Evolutionary conservation across 768 basidiomycete species (phyloP).

Genomic region (Termitomyces sp.): DNA sequence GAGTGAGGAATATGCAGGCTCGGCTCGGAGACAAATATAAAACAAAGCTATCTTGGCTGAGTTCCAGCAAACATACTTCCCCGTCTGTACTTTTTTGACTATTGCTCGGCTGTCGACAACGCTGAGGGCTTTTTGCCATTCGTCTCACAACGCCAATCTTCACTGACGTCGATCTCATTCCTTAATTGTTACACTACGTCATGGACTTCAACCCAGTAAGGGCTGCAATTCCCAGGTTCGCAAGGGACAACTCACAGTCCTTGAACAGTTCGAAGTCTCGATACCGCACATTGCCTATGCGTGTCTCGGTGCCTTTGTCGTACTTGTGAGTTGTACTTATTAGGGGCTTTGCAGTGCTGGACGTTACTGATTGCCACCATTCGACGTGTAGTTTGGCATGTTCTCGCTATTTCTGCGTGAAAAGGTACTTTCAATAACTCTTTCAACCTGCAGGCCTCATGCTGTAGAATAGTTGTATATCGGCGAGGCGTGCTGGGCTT

Average conservation of each 20-base stretch:
- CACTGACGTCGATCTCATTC: background rate
- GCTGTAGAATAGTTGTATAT: slow-evolving; percentile 61
- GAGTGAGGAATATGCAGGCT: background rate
- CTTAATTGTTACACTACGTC: slow-evolving; percentile 16
- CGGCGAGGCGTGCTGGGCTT: slow-evolving; percentile 96
- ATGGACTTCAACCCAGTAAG: slow-evolving; percentile 50
- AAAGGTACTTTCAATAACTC: slow-evolving; percentile 39
- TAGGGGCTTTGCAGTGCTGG: background rate
- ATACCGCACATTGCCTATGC: slow-evolving; percentile 75
- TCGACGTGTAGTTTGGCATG: slow-evolving; percentile 74
- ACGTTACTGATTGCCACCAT: background rate
- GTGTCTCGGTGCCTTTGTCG: slow-evolving; percentile 76
- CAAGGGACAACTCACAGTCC: background rate
- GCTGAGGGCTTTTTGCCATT: slow-evolving; percentile 17
- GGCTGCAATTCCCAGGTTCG: background rate
- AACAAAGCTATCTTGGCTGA: background rate
- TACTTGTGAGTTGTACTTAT: slow-evolving; percentile 49
- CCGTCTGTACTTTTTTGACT: slow-evolving; percentile 4
- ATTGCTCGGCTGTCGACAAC: slow-evolving; percentile 8
- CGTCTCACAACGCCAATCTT: slow-evolving; percentile 1
- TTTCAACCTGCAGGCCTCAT: slow-evolving; percentile 1
- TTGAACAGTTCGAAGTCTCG: slow-evolving; percentile 51
- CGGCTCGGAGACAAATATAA: slow-evolving; percentile 3
- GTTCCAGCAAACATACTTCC: background rate
- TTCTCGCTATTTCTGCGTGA: slow-evolving; percentile 90